These are phyloP conservation scores for Pythium brassicae DNA, from an alignment of 352 stramenopile genomes.

Conservation along the genomic window DNA sequence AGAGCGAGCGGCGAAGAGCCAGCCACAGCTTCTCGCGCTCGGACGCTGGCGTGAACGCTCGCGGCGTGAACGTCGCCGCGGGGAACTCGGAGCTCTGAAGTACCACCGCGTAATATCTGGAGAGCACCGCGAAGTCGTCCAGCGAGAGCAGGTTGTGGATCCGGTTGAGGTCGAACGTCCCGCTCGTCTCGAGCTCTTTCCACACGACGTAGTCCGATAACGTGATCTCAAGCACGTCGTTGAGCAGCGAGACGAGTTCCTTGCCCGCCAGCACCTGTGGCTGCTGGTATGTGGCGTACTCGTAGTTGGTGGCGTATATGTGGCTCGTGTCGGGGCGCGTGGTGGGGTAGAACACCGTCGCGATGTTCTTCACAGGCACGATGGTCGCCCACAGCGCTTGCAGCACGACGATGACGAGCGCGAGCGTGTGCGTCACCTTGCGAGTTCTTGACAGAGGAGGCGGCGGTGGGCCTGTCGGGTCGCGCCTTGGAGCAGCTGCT, in stretches of 20 bases:
- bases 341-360: conserved; percentile 26
- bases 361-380: conserved; percentile 41
- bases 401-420: conserved; percentile 18
- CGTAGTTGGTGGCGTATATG: not conserved
- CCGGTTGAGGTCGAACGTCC: conserved; percentile 30
- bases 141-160: conserved; percentile 31
- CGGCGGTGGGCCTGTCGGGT: not conserved
- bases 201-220: conserved; percentile 18
- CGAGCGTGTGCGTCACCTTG: conserved; percentile 4
- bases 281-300: conserved; percentile 1
- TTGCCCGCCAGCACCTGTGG: conserved; percentile 13
- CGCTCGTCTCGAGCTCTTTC: conserved; percentile 20
- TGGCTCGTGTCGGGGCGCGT: conserved; percentile 19
- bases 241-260: conserved; percentile 24
- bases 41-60: conserved; percentile 9
- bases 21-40: conserved; percentile 19
- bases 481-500: not conserved
- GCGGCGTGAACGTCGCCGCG: conserved; percentile 24
- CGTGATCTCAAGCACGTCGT: conserved; percentile 24
- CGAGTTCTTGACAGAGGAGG: not conserved
- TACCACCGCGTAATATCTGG: conserved; percentile 38
- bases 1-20: conserved; percentile 16
- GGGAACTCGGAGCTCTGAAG: conserved; percentile 39
- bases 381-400: conserved; percentile 33
- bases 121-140: conserved; percentile 23